These are phyloP conservation scores for Psidium guajava DNA, from an alignment of 345 rosid genomes.

Conservation along the genomic window DNA sequence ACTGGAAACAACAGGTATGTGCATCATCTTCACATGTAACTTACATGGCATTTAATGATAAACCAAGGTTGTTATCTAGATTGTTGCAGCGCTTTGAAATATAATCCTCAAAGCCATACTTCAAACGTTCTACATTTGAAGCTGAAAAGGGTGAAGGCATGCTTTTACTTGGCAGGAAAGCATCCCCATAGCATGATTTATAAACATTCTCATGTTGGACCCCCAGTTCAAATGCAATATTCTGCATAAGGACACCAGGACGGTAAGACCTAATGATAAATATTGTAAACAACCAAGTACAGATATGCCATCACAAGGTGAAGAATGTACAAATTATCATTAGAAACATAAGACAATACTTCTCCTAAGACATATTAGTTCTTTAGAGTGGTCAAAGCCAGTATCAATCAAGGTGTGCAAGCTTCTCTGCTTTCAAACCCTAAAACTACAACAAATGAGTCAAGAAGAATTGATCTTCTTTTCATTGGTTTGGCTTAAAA, in stretches of 20 bases:
- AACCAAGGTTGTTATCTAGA: constrained; percentile 26
- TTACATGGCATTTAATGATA: background rate
- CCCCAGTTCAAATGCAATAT: constrained; percentile 58
- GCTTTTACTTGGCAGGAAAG: constrained; percentile 41
- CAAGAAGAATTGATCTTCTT: background rate
- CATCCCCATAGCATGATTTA: constrained; percentile 27
- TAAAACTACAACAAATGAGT: background rate
- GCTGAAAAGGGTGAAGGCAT: constrained; percentile 25
- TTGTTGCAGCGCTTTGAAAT: constrained; percentile 47
- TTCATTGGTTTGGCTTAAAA: background rate
- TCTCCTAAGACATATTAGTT: background rate
- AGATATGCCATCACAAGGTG: background rate
- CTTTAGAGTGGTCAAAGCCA: background rate
- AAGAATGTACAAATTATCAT: background rate
- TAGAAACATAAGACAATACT: background rate
- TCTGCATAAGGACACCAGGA: constrained; percentile 24
- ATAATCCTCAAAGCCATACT: constrained; percentile 71
- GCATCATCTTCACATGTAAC: background rate
- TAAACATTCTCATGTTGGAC: constrained; percentile 31
- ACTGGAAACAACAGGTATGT: background rate
- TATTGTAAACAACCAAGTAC: background rate
- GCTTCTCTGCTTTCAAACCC: background rate
- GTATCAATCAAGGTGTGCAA: background rate
- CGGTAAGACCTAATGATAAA: background rate
- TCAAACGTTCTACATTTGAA: constrained; percentile 52